Base-by-base conservation (phyloP, 164 flowering plant genomes). In the Tinospora cordifolia region DNA sequence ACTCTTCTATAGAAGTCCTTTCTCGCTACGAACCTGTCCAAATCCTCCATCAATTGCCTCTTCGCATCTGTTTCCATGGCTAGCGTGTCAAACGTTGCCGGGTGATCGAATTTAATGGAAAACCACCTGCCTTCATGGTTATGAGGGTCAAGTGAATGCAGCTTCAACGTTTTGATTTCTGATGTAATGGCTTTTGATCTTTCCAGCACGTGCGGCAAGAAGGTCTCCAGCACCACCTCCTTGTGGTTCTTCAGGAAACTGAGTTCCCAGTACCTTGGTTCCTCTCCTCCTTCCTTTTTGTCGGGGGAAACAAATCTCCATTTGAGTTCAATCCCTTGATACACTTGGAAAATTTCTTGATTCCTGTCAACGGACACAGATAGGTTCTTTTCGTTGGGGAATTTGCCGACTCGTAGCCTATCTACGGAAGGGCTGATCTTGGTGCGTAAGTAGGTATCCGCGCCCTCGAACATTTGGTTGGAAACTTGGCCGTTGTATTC, bases 51-150 rank as follows among this genome's bases (percentile, higher is more conserved):
- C 62, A 89, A 14, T 0, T 24, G 76, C 73, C 24, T 68, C 78
- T 84, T 87, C 25, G 22, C 64, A 13, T 78, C 79, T 0, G 76
- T 62, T 15, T 89, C 87, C 88, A 87, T 86, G 0, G 93, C 93
- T 51, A 89, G 60, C 0, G 89, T 84, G 3, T 81, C 81, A 44
- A 19, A 84, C 0, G 79, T 86, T 0, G 87, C 84, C 0, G 88
- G 90, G 65, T 87, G 91, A 62, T 86, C 79, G 22, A 89, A 75
- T 3, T 65, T 75, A 8, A 83, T 76, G 10, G 72, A 68, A 0
- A 19, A 40, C 80, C 80, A 41, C 13, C 1, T 8, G 1, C 13
- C 46, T 41, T 11, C 46, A 41, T 11, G 1, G 8, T 41, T 8
- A 22, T 21, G 54, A 64, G 60, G 8, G 25, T 72, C 78, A 3